Evolutionary conservation across 106 monocot species (phyloP).

Genomic region (Alisma plantagoaquatica): DNA sequence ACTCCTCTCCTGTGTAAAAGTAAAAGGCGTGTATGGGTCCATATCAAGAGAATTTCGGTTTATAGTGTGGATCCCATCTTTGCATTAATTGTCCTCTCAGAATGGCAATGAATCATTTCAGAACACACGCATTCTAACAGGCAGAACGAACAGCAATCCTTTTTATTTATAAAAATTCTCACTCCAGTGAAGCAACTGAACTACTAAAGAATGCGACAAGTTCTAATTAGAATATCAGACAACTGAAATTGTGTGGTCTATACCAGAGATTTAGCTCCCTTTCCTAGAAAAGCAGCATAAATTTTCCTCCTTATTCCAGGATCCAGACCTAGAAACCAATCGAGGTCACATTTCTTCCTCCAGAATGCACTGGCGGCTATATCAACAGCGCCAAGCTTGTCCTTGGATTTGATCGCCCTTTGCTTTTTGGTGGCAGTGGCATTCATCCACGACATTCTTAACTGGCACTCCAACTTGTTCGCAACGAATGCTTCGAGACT

Average conservation of each 20-base stretch:
- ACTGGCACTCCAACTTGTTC: slow-evolving; percentile 58
- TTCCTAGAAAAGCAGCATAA: slow-evolving; percentile 33
- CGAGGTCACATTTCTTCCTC: slow-evolving; percentile 85
- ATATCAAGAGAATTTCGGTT: no score
- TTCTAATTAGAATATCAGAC: no score
- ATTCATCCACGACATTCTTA: slow-evolving; percentile 55
- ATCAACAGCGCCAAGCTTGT: slow-evolving; percentile 14
- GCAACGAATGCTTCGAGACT: slow-evolving; percentile 66
- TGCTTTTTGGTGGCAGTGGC: slow-evolving; percentile 34
- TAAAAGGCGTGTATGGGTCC: no score
- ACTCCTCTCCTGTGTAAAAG: no score
- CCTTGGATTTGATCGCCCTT: slow-evolving; percentile 30
- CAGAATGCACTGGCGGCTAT: slow-evolving; percentile 59
- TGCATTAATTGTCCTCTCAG: no score
- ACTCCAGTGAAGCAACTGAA: no score
- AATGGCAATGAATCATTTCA: no score
- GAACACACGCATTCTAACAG: no score
- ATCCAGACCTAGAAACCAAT: slow-evolving; percentile 79
- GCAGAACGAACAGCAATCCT: no score
- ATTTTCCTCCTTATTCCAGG: slow-evolving; percentile 29
- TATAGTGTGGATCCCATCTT: no score
- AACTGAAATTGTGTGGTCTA: slow-evolving; percentile 4
- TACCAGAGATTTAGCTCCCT: slow-evolving; percentile 55
- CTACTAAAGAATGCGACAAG: no score
- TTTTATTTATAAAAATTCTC: no score